Percentiles rank a stretch among this genome's conserved stretches.
Evolutionary conservation across 257 asterid genomes (phyloP).

Genomic region (Lantana camara): DNA sequence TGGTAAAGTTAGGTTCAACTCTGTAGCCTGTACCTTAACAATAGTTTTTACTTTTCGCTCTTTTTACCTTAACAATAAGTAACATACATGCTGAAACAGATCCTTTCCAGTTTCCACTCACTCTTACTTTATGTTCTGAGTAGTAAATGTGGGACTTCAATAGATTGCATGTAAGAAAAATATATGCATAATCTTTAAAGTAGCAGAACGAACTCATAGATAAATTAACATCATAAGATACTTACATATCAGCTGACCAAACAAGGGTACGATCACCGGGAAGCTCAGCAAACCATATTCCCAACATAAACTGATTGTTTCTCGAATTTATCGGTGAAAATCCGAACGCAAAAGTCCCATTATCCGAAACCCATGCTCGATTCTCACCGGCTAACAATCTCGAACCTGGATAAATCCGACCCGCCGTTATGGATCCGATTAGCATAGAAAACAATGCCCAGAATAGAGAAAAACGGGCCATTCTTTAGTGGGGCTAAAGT

Average conservation of each 20-base stretch:
- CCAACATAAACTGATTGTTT: constrained; percentile 51
- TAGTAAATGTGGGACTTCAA: background rate
- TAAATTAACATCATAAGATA: background rate
- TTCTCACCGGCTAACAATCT: constrained; percentile 56
- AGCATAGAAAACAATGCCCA: constrained; percentile 31
- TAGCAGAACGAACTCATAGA: background rate
- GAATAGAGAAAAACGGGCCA: constrained; percentile 25
- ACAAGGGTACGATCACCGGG: constrained; percentile 77
- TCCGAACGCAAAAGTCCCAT: constrained; percentile 84
- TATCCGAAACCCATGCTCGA: constrained; percentile 76
- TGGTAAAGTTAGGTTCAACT: too few relatives aligned
- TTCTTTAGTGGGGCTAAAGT: constrained; percentile 9
- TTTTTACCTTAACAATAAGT: too few relatives aligned
- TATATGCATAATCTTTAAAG: background rate
- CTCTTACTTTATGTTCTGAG: too few relatives aligned
- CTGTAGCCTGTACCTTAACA: too few relatives aligned
- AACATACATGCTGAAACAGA: too few relatives aligned
- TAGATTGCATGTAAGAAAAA: background rate
- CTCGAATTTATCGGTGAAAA: constrained; percentile 41
- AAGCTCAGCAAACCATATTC: constrained; percentile 76
- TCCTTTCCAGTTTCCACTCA: too few relatives aligned
- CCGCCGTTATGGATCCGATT: constrained; percentile 32
- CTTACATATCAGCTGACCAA: constrained; percentile 84
- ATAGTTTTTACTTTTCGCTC: too few relatives aligned
- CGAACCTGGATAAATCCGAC: constrained; percentile 57